Evolutionary conservation across 2,329 filamentous ascomycete genomes (phyloP), one percentile per base, ranked within the genome.

Genomic region (Fusarium foetens): DNA sequence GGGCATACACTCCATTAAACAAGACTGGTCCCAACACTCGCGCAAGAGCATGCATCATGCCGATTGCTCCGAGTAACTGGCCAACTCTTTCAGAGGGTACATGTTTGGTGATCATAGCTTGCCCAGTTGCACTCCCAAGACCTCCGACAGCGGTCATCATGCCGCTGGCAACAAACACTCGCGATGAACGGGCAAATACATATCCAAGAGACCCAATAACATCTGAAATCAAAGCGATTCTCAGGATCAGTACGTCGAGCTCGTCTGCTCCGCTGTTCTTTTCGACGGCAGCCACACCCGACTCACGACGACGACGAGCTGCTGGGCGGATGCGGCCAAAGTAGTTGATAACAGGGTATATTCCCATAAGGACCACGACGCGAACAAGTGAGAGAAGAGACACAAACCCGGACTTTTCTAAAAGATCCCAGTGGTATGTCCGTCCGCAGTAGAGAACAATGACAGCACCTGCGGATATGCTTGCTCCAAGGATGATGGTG

Each of bases 51-150:
- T 98, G 95, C 64, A 98, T 82, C 68, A 98, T 85, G 1, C 95
- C 96, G 21, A 92, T 92, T 3, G 94, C 95, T 27, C 96, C 96
- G 0, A 99, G 87, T n/a, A 98, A 84, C 79, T 96, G 91, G 0
- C 96, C 96, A 0, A 96, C 92, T 51, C 89, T 89, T 71, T 96
- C 93, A 1, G 90, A 86, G 1, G 95, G 94, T 1, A 98, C 92
- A 80, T 98, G 96, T 79, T 98, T 98, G 25, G 94, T 98, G 55
- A 98, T 84, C 1, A 92, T 89, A 3, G 93, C 92, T 78, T 97
- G 94, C 54, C 97, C 86, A 0, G 93, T 96, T 3, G 96, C 95
- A 39, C 92, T 92, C 1, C 92, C 95, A 49, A 98, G 91, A 3
- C 95, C 95, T 29, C 95, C 95, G 42, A 97, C 83, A 0, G 94